Evolutionary conservation across 192 early-diverging fungal species (phyloP), one percentile per base, ranked within the genome.

Genomic region (Mortierella alpina): DNA sequence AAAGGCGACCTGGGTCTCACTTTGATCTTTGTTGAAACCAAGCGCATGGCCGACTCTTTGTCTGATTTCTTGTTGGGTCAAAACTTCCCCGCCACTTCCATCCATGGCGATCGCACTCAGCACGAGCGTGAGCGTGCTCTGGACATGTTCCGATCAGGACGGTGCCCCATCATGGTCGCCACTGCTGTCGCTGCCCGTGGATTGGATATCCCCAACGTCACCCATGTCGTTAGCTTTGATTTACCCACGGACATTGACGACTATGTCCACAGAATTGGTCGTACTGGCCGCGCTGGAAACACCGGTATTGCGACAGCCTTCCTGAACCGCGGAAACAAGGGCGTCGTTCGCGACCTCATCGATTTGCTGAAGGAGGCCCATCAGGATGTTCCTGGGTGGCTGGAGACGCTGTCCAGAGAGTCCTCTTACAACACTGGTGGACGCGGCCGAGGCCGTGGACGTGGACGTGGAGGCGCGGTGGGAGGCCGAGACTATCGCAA

Each of bases 151-250:
- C 90, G 94, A 63, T 86, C 90, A 31, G 97, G 93, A 45, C 86
- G 91, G 59, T 89, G 88, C 22, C 88, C 91, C 6, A 85, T 99
- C 57, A 92, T 99, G 85, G 97, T 99, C 6, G 97, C 97, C 23
- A 99, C 97, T 9, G 97, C 96, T 20, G 97, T 98, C 0, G 97
- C 97, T 15, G 95, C 96, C 22, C 94, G 97, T 86, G 97, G 97
- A 61, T 84, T 99, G 31, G 94, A 94, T 84, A 95, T 95, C 48
- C 89, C 92, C 54, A 94, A 95, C 68, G 93, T 95, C 46, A 84
- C 86, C 18, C 92, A 93, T 59, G 97, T 98, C 23, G 88, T 99
- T 83, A 96, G 95, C 85, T 98, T 93, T 82, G 98, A 99, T 65
- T 86, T 99, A 64, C 96, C 98, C 22, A 94, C 91, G 7, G 96